Percentiles rank a stretch among this genome's conserved stretches.
Evolutionary conservation across 371 early-diverging fungal species (phyloP).

Genomic region (Funneliformis caledonium): DNA sequence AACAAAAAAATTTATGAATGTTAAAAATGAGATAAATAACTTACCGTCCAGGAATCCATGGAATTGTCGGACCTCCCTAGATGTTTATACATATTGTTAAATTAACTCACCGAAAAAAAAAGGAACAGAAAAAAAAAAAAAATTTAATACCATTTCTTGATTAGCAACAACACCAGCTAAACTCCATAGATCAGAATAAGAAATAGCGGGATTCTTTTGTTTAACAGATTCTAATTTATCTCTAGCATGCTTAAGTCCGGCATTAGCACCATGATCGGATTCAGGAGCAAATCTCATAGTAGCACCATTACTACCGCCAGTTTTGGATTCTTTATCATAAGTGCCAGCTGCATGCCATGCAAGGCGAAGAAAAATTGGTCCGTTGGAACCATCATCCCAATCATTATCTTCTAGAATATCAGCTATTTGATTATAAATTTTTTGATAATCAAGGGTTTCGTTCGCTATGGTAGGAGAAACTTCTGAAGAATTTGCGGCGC

Average conservation of each 20-base stretch:
- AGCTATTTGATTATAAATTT: slow-evolving; percentile 81
- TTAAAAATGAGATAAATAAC: slow-evolving; percentile 50
- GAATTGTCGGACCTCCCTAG: slow-evolving; percentile 82
- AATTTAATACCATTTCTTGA: slow-evolving; percentile 73
- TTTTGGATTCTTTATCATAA: slow-evolving; percentile 75
- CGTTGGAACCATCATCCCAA: slow-evolving; percentile 93
- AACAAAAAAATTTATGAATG: not conserved
- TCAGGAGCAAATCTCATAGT: slow-evolving; percentile 89
- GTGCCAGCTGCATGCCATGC: slow-evolving; percentile 97
- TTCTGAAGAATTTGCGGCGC: not conserved
- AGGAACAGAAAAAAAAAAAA: not conserved
- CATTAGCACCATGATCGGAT: slow-evolving; percentile 81
- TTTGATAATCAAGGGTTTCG: slow-evolving; percentile 60
- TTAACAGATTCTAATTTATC: slow-evolving; percentile 83
- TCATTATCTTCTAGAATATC: slow-evolving; percentile 76
- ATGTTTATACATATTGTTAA: not conserved
- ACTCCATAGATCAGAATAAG: slow-evolving; percentile 93
- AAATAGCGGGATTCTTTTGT: slow-evolving; percentile 80
- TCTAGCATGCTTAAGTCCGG: slow-evolving; percentile 84
- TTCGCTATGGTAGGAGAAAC: not conserved
- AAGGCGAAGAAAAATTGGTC: slow-evolving; percentile 87
- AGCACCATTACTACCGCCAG: slow-evolving; percentile 91
- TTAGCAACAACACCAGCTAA: slow-evolving; percentile 90
- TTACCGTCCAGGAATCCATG: slow-evolving; percentile 88
- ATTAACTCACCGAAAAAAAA: not conserved